Evolutionary conservation across 1,284 basidiomycete species (phyloP), one percentile per base, ranked within the genome.

Genomic region (Rhodotorula sp.): DNA sequence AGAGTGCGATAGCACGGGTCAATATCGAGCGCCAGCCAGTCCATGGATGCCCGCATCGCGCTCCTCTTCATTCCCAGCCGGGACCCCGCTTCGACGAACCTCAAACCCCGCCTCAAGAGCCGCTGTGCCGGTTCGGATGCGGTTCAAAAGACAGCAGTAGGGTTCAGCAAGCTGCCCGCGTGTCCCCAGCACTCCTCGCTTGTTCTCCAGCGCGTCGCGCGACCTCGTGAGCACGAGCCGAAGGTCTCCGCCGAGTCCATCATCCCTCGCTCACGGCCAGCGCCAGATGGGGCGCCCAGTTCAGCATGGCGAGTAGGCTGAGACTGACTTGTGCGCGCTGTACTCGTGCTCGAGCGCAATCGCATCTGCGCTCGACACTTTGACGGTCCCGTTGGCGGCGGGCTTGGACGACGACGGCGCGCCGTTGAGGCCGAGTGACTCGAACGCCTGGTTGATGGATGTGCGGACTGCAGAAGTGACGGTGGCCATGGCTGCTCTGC

Each of bases 331-430:
- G 84, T 93, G 91, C 65, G 91, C 91, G 48, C 89, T 88, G 78
- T 89, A 86, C 78, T 91, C 85, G 78, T 90, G 86, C 81, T 98
- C 94, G 76, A 94, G 84, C 59, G 84, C 82, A 73, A 97, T 91
- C 59, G 92, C 85, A 65, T 90, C 85, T 59, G 86, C 83, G 47
- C 82, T 83, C 27, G 82, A 62, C 19, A 74, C 56, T 19, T 57
- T 60, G 44, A 52, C 53, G 29, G 52, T 55, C 39, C 39, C 39
- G 39, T 44, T 44, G 39, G 4, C 19, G 39, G 39, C 39, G 39
- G 39, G 9, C 39, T 44, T 44, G 39, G 39, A 10, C 39, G 39
- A 10, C 39, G 39, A 13, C 39, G 39, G 5, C 13, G 39, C 11
- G 39, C 39, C 39, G 39, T 44, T 15, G 13, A 44, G 39, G 7